Base-by-base conservation (phyloP, 108 stramenopile genomes). In the Conticribra guillardii region DNA sequence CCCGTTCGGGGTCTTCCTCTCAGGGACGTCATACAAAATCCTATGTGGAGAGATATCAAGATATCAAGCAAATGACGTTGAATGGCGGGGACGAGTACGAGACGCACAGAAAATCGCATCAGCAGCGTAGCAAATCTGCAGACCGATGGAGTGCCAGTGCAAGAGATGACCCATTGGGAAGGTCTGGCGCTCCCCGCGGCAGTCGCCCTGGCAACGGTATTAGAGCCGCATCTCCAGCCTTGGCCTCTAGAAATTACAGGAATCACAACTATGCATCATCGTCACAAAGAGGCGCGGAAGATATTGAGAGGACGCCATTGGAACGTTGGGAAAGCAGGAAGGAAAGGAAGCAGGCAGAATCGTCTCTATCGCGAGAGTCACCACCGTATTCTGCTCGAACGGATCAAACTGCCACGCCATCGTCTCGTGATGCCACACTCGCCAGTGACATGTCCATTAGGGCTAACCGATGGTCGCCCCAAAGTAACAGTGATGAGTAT, bases 241-340 rank as follows among this genome's bases (percentile, higher is more conserved):
- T 27, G 50, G 63, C 63, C 2, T 19, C 21, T 14, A 66, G 32
- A 24, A 22, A 22, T 26, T 24, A 21, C 15, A 34, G 34, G 33
- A 34, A 37, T 26, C 52, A 32, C 19, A 51, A n/a, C 18, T 4
- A 19, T 49, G 48, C 54, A 9, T 15, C 14, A 17, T 7, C 27
- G 7, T 1, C 21, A 7, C 18, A 14, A 4, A 57, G 26, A 24
- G 57, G 58, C 7, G 64, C 51, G 15, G 50, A 65, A 33, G 45
- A 50, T 0, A 15, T 22, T 48, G 33, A 50, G 21, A 50, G n/a
- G n/a, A n/a, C n/a, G n/a, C n/a, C 56, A 4, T 27, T 69, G 48
- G 58, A 69, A 15, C 26, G 68, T 24, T 69, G 68, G 68, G 68
- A 69, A 28, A 45, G 41, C 18, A 54, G 68, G n/a, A 69, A 69